Evolutionary conservation across 1,139 yeast species (phyloP), one percentile per base, ranked within the genome.

Genomic region (Ogataea hybrid): DNA sequence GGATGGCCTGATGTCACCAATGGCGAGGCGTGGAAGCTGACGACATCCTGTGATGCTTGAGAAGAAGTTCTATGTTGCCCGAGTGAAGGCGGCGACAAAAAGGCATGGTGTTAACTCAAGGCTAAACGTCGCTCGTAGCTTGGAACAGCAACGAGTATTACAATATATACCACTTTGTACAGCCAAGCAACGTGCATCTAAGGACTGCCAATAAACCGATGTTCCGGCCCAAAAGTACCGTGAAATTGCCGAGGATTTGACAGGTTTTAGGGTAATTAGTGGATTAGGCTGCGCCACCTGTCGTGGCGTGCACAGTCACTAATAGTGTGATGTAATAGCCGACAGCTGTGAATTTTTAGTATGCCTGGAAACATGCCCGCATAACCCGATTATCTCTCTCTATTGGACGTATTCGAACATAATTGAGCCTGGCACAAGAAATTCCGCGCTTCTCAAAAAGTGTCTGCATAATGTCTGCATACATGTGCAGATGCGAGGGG

Each of bases 401-500:
- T 15, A 8, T 12, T 28, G 18, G 30, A 18, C 30, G 14, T 12
- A 17, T 14, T 17, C n/a, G 32, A 17, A 18, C 30, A 28, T 12
- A 17, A 8, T 17, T 18, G 32, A 17, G 32, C 15, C 22, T 11
- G 3, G 21, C 31, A 28, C 22, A 28, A 25, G 25, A 18, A 20
- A 20, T 20, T 30, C 17, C 29, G 25, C 17, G 18, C 27, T 15
- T 11, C 35, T 4, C 4, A 16, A 23, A 23, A 7, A n/a, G 12
- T 18, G 15, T 7, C 15, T 12, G 23, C 14, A 3, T 15, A 15
- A 3, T 15, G 16, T 15, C 16, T 15, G 16, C 16, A 39, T 20
- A 29, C 15, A 22, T 25, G 20, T 35, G 37, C 40, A 35, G 31
- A 32, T 35, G 40, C 36, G 25, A 28, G 32, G 43, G 40, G 30